Conservation (phyloP, 805 yeast species). For the Kuraishia piskuri region DNA sequence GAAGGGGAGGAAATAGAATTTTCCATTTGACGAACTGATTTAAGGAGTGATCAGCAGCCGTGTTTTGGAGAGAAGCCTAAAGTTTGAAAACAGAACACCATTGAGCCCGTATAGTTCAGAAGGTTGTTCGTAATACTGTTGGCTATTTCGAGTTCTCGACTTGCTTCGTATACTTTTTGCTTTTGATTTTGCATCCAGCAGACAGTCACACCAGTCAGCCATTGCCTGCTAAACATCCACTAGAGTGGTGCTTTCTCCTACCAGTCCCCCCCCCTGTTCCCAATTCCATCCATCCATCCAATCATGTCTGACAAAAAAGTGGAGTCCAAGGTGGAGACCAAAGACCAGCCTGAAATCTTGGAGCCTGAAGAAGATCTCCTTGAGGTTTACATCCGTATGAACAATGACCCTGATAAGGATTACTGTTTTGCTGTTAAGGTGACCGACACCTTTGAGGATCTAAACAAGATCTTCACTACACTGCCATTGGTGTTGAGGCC, state of each 20-base stretch:
- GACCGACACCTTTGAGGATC: conserved; percentile 47
- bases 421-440: conserved; percentile 75
- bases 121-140: too few species aligned
- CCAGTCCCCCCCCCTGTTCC: too few species aligned
- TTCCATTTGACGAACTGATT: neutral
- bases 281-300: neutral
- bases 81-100: too few species aligned
- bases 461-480: conserved; percentile 51
- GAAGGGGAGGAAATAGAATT: neutral
- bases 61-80: too few species aligned
- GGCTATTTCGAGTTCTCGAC: too few species aligned
- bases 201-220: too few species aligned
- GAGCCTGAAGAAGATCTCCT: conserved; percentile 7
- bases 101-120: too few species aligned
- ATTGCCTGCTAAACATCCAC: too few species aligned
- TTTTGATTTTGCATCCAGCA: too few species aligned
- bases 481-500: conserved; percentile 79
- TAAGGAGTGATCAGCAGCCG: neutral
- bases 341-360: conserved; percentile 8
- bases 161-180: too few species aligned
- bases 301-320: conserved; percentile 6
- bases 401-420: conserved; percentile 78
- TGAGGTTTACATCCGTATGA: conserved; percentile 70
- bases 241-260: too few species aligned
- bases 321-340: conserved; percentile 12